Base-by-base conservation (phyloP, 345 rosid genomes). In the Hibiscus tridactylites region DNA sequence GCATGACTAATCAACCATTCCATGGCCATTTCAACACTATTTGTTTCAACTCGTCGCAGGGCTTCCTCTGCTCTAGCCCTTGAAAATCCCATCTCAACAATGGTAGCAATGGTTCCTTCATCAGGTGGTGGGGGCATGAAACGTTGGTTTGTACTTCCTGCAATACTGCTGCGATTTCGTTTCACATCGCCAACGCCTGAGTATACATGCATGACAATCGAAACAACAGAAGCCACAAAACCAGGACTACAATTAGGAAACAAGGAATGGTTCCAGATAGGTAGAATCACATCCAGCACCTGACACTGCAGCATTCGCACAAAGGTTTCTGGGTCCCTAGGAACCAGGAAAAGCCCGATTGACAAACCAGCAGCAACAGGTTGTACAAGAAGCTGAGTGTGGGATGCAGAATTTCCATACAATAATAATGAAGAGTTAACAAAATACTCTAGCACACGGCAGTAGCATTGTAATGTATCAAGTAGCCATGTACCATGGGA, bases 11-110 rank as follows among this genome's bases (percentile, higher is more conserved):
- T 78, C 71, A 94, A 74, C 97, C 97, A 94, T 78, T 94, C 98
- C 93, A 88, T 94, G 35, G 98, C 98, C 92, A 94, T 81, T 76
- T 91, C 98, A 71, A 94, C 97, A 85, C 96, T 94, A 76, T 94
- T 94, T 44, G 98, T 84, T 82, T 91, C 97, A 75, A 90, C 93
- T 68, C 95, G 85, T 73, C 98, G 84, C 82, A 94, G 75, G 1
- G 98, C 96, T 65, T 90, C 93, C 83, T 91, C 97, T 6, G 96
- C 98, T 84, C 98, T 91, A 79, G 90, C 86, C 88, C 97, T 90
- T 76, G 96, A 87, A 82, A 94, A 90, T 46, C 98, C 98, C 98
- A 94, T 94, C 81, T 90, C 97, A 74, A 90, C 95, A 71, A 94
- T 94, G 77, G 88, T 90, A 73, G 93, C 79, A 77, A 94, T 88